phyloP scores from a whole-genome alignment of 352 stramenopile species.

The Phytophthora syringae region DNA sequence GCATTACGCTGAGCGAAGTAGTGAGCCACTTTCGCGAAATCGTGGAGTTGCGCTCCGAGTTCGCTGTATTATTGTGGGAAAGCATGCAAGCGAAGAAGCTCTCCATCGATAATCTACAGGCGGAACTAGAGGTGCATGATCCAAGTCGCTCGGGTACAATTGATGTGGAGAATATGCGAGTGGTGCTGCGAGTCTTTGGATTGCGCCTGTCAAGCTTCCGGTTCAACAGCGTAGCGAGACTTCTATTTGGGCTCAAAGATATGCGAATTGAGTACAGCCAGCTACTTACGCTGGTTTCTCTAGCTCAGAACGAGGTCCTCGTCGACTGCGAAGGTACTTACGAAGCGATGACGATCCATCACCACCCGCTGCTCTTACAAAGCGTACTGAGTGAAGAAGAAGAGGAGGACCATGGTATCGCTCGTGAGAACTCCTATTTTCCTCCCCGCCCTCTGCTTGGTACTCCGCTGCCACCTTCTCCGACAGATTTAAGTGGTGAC shows the following conservation, averaged over 20 bases:
- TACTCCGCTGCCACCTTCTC: background rate
- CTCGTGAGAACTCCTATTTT: constrained; percentile 5
- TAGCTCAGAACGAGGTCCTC: constrained; percentile 35
- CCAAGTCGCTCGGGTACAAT: constrained; percentile 30
- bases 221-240: constrained; percentile 60
- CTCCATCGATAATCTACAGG: constrained; percentile 37
- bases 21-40: constrained; percentile 65
- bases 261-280: constrained; percentile 55
- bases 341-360: constrained; percentile 6
- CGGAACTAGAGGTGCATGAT: constrained; percentile 32
- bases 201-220: constrained; percentile 59
- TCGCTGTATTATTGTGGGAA: constrained; percentile 31
- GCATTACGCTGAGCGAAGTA: constrained; percentile 50
- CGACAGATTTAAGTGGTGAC: background rate
- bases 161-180: constrained; percentile 44
- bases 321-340: background rate
- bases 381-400: constrained; percentile 21
- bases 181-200: constrained; percentile 42
- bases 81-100: constrained; percentile 24
- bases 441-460: constrained; percentile 5
- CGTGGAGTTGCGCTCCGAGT: constrained; percentile 55
- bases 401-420: background rate
- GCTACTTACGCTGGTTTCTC: constrained; percentile 39
- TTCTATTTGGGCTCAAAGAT: constrained; percentile 51
- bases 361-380: constrained; percentile 21